A percentile compares a stretch with the other conserved stretches of the same genome.
These are phyloP conservation scores for Curvularia spicifera DNA, from an alignment of 2,329 filamentous ascomycete genomes.

Conservation along the genomic window DNA sequence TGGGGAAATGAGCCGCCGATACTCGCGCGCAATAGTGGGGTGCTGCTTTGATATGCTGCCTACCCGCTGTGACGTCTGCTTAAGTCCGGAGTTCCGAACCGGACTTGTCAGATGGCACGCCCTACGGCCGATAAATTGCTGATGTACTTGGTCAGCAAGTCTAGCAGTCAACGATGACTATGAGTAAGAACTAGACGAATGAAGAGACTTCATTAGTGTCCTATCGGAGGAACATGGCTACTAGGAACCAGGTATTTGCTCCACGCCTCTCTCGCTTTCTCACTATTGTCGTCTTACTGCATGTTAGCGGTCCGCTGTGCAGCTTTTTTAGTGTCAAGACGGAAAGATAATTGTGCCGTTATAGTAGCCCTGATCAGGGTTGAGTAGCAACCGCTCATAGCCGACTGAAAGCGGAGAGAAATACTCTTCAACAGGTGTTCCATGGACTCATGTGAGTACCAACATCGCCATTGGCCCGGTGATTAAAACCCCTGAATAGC, in stretches of 20 bases:
- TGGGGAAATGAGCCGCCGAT: background rate
- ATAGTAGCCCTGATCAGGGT: background rate
- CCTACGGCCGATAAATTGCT: background rate
- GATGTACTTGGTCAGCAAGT: too few relatives aligned
- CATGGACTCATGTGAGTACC: background rate
- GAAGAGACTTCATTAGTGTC: background rate
- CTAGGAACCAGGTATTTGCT: background rate
- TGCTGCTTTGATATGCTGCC: background rate
- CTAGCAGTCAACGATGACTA: background rate
- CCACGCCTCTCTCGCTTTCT: background rate
- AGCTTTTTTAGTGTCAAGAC: too few relatives aligned
- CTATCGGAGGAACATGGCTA: background rate
- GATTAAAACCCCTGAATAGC: background rate
- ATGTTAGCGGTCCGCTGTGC: background rate
- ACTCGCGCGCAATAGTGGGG: constrained; percentile 7
- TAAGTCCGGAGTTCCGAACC: background rate
- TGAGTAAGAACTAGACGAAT: background rate
- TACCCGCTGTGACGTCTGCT: constrained; percentile 3
- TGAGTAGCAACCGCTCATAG: background rate
- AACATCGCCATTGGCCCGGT: background rate
- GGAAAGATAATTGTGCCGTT: background rate
- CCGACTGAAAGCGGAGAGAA: background rate
- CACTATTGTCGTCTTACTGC: background rate
- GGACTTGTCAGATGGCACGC: background rate
- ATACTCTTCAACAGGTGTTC: background rate